A percentile compares a stretch with the other conserved stretches of the same genome.
phyloP scores from a whole-genome alignment of 2,329 filamentous ascomycete species.

The Fusarium subglutinans region DNA sequence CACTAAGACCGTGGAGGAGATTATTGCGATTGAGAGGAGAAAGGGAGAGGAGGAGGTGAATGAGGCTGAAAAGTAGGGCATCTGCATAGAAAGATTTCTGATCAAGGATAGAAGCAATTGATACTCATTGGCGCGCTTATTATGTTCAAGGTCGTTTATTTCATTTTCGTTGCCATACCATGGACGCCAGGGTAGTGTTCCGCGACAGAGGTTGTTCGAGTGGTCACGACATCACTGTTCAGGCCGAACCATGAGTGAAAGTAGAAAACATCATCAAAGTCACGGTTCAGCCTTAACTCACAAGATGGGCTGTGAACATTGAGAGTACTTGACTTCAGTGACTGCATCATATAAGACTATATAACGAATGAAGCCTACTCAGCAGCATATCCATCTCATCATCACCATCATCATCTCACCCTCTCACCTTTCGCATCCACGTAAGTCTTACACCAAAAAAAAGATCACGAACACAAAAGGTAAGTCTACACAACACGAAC shows the following conservation, averaged over 20 bases:
- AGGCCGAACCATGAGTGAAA: background rate
- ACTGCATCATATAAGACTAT: background rate
- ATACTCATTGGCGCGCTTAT: background rate
- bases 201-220: background rate
- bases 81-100: background rate
- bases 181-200: background rate
- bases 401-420: background rate
- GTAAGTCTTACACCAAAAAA: background rate
- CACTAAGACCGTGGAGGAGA: constrained; percentile 41
- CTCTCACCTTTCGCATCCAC: background rate
- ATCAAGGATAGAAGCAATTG: background rate
- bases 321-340: background rate
- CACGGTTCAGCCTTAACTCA: background rate
- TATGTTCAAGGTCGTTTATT: background rate
- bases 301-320: background rate
- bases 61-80: constrained; percentile 16
- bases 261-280: too few species aligned
- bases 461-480: background rate
- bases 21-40: constrained; percentile 40
- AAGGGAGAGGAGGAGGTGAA: constrained; percentile 42
- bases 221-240: background rate
- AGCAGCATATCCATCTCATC: background rate
- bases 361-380: background rate
- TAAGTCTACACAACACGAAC: background rate
- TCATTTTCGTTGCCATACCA: background rate